Evolutionary conservation across 805 yeast genomes (phyloP), one percentile per base, ranked within the genome.

Genomic region (Tetrapisispora taiwanensis): DNA sequence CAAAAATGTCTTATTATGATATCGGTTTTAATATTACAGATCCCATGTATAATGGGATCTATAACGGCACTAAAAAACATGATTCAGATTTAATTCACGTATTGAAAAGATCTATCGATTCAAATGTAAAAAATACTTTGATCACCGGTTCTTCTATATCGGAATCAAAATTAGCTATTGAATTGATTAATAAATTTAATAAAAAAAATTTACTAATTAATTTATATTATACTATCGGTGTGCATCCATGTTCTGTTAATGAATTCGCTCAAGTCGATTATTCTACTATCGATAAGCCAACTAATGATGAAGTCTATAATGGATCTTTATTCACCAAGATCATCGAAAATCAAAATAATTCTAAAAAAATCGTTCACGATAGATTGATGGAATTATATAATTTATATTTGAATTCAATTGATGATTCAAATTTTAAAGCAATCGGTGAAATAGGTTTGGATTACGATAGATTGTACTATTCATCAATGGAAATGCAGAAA

Each of bases 401-500:
- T 22, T 62, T 92, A 38, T 71, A 73, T 48, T 51, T 63, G n/a
- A 75, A 61, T 6, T 52, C 65, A 1, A 84, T 87, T 5, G 58
- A 63, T 27, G 56, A 66, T 8, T 51, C 58, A 13, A 53, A 66
- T 3, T 82, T 92, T 24, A 75, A 74, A 54, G 92, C 96, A 1
- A 81, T 89, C 66, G 99, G 99, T 13, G 99, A 92, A 64, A 78
- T 92, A 41, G 99, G 99, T 0, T 69, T 92, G 39, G 99, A 92
- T 59, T 90, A 89, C 59, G 99, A 92, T 62, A 68, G 99, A 47
- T 66, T 92, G 41, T 81, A 84, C 53, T 84, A 78, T 56, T 76
- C 96, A 0, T 68, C 84, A 1, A 76, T 70, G 45, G 80, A 75
- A 7, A 74, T 76, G 48, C 99, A 92, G 60, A 52, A 66, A 32